Base-by-base conservation (phyloP, 2,329 filamentous ascomycete genomes). In the Clathrospora elynae region DNA sequence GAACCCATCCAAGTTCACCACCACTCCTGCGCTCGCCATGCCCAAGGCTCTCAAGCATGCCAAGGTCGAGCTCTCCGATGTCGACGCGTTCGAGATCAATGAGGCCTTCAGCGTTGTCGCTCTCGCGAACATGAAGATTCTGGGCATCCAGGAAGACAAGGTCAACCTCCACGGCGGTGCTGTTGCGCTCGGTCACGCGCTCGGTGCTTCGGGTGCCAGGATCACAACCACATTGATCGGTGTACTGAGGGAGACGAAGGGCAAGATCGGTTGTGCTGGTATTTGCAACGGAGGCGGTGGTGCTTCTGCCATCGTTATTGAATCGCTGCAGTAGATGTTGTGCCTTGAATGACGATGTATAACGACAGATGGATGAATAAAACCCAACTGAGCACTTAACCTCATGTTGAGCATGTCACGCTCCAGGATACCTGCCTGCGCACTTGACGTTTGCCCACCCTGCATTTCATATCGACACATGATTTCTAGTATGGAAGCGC, bases 201-300 rank as follows among this genome's bases (percentile, higher is more conserved):
- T 99, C 16, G 93, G 93, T 66, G 90, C 87, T 69, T 96, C 90
- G 19, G 93, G 93, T 62, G 93, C 93, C 46, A 87, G 93, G 68
- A 96, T 99, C 66, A 81, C 96, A 60, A 87, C 90, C 33, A 99
- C 93, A 11, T 74, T 99, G 57, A 83, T 95, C 40, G 87, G 90
- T 52, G 92, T 97, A 23, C 77, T 99, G 65, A 87, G 82, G 72
- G 86, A 93, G 71, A 93, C 91, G 80, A 88, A 90, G 72, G 91
- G 84, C 65, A 96, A 95, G 85, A 85, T 97, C 71, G 93, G 93
- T 43, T 88, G 85, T 66, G 92, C 88, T 25, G 93, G 89, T 66
- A 97, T 99, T 68, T 99, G 93, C 84, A 99, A 99, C 73, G 93
- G 93, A 56, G 93, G 93, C 44, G 93, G 93, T 62, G 93, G 93